Evolutionary conservation across 176 grass and related monocot species (phyloP).

Genomic region (Aegilops longissima): DNA sequence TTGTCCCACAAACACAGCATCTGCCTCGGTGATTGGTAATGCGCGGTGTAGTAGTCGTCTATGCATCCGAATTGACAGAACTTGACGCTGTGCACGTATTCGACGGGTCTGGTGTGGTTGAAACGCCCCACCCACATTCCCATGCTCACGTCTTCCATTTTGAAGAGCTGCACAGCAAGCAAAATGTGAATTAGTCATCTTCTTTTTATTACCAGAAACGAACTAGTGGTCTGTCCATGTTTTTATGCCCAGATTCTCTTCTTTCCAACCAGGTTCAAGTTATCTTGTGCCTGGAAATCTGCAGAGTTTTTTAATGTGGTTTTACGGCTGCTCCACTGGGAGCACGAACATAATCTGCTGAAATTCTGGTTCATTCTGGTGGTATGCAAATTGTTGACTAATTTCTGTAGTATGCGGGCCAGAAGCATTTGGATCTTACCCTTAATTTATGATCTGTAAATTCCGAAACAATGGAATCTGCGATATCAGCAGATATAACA

Average conservation of each 20-base stretch:
- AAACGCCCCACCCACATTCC: slow-evolving; percentile 96
- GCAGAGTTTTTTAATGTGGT: not conserved
- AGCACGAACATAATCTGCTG: slow-evolving; percentile 10
- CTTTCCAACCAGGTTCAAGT: slow-evolving; percentile 11
- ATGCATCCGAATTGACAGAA: slow-evolving; percentile 97
- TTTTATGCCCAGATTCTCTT: not conserved
- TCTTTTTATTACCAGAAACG: too few relatives aligned
- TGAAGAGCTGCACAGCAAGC: slow-evolving; percentile 73
- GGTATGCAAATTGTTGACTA: not conserved
- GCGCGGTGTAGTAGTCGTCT: slow-evolving; percentile 85
- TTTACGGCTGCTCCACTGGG: not conserved
- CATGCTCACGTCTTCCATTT: slow-evolving; percentile 99
- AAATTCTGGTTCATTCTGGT: not conserved
- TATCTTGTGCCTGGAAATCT: slow-evolving; percentile 15
- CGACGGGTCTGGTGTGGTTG: slow-evolving; percentile 52
- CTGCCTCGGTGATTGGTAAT: slow-evolving; percentile 91
- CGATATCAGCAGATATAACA: slow-evolving; percentile 86
- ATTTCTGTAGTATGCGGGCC: not conserved
- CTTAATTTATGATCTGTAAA: slow-evolving; percentile 82
- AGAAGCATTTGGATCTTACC: slow-evolving; percentile 53
- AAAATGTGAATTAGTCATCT: slow-evolving; percentile 25
- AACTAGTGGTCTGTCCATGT: not conserved
- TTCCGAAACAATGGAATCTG: slow-evolving; percentile 71
- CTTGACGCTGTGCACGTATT: slow-evolving; percentile 68
- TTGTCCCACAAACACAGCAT: slow-evolving; percentile 99